Conservation (phyloP, 768 basidiomycete genomes). For the Auriculariales sp. region DNA sequence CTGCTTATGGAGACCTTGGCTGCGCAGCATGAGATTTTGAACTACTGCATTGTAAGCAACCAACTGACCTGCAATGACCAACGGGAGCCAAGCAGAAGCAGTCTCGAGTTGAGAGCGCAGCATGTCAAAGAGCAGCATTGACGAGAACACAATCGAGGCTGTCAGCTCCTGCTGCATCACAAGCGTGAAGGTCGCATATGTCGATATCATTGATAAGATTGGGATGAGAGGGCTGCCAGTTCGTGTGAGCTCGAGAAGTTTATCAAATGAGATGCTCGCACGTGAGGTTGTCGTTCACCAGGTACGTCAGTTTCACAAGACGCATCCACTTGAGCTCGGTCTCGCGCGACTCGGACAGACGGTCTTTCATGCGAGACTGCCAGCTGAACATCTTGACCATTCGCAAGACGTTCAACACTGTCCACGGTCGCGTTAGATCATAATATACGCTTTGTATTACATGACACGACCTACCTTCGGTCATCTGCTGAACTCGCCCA, state of each 20-base stretch:
- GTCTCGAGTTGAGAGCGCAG: constrained; percentile 33
- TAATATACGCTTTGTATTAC: not conserved
- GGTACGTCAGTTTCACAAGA: constrained; percentile 33
- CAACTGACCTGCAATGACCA: constrained; percentile 10
- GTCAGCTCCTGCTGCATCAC: constrained; percentile 24
- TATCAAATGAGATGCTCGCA: constrained; percentile 11
- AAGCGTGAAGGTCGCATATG: constrained; percentile 13
- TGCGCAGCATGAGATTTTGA: not conserved
- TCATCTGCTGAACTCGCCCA: constrained; percentile 42
- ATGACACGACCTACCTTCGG: constrained; percentile 33
- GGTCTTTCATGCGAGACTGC: constrained; percentile 32
- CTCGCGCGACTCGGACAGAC: constrained; percentile 41
- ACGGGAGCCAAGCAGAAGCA: constrained; percentile 18
- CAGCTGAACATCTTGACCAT: constrained; percentile 59
- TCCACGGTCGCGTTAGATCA: not conserved
- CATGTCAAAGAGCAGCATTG: constrained; percentile 36
- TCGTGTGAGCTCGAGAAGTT: not conserved
- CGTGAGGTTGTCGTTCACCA: constrained; percentile 31
- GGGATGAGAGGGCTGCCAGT: not conserved
- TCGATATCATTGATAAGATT: not conserved
- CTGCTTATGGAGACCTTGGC: not conserved
- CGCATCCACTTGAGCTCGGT: constrained; percentile 42
- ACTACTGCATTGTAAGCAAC: not conserved
- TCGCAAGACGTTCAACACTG: constrained; percentile 41
- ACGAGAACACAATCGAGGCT: constrained; percentile 5